These are phyloP conservation scores for Acacia pycnantha DNA, from an alignment of 331 rosid species.

Conservation along the genomic window DNA sequence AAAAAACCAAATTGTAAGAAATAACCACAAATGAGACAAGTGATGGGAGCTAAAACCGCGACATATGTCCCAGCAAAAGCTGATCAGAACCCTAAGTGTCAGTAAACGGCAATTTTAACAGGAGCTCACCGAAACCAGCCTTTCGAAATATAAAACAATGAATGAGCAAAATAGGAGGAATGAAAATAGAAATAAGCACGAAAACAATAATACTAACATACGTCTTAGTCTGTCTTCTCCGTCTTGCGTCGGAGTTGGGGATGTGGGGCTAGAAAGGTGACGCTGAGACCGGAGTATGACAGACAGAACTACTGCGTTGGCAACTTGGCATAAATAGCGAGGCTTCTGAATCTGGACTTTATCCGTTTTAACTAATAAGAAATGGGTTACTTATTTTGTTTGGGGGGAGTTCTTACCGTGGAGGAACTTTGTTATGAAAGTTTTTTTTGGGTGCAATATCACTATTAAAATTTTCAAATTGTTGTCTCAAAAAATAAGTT, in stretches of 20 bases:
- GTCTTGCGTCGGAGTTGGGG: neutral
- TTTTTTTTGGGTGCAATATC: too few relatives aligned
- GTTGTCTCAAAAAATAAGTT: too few relatives aligned
- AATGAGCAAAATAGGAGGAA: neutral
- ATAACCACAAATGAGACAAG: neutral
- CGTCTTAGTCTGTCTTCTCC: neutral
- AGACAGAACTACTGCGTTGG: neutral
- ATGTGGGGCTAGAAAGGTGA: neutral
- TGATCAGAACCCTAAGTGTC: conserved; percentile 16
- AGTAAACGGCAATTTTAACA: neutral
- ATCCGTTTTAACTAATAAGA: neutral
- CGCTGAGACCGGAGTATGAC: neutral
- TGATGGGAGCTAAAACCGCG: neutral
- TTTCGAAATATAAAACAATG: neutral
- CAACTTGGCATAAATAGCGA: neutral
- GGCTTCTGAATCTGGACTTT: neutral
- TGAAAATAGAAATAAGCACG: neutral
- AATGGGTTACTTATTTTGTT: neutral
- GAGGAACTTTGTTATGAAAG: too few relatives aligned
- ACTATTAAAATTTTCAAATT: too few relatives aligned
- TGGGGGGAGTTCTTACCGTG: too few relatives aligned
- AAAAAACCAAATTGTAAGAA: neutral
- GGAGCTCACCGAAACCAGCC: neutral
- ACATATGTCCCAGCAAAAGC: neutral
- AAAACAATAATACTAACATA: neutral